Percentiles rank a stretch among this genome's conserved stretches.
These are phyloP conservation scores for Mimosa bimucronata DNA, from an alignment of 306 rosid genomes.

Conservation along the genomic window DNA sequence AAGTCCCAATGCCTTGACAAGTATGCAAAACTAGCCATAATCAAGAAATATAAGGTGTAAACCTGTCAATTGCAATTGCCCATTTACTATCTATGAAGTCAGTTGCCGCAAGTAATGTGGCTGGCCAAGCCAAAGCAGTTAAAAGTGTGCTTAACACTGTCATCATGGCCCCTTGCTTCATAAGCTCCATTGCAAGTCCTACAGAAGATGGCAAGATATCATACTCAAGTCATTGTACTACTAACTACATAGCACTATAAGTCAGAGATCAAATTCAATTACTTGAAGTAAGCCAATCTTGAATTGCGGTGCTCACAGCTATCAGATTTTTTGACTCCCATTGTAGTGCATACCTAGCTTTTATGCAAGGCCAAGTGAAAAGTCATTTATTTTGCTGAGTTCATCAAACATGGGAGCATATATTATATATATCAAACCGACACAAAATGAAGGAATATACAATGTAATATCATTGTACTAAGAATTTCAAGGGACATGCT, in stretches of 20 bases:
- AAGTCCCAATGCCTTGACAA: constrained; percentile 19
- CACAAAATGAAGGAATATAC: constrained; percentile 30
- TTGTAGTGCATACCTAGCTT: constrained; percentile 60
- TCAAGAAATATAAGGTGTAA: constrained; percentile 34
- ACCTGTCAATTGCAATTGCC: constrained; percentile 76
- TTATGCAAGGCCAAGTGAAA: constrained; percentile 40
- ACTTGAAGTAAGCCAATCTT: constrained; percentile 80
- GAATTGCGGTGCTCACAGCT: constrained; percentile 74
- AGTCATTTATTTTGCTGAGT: constrained; percentile 34
- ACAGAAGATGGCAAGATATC: constrained; percentile 38
- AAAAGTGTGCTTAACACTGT: constrained; percentile 67
- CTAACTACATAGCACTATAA: constrained; percentile 7
- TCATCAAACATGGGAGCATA: constrained; percentile 34
- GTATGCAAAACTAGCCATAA: constrained; percentile 18
- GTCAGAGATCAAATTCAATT: constrained; percentile 37
- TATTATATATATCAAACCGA: constrained; percentile 8
- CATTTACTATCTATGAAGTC: constrained; percentile 75
- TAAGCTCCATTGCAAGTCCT: constrained; percentile 66
- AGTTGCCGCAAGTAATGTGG: constrained; percentile 61
- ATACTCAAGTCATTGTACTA: not conserved
- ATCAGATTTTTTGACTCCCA: constrained; percentile 69
- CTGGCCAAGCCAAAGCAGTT: constrained; percentile 75
- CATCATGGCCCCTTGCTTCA: constrained; percentile 83
- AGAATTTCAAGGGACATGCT: constrained; percentile 11
- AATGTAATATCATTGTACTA: constrained; percentile 22